Evolutionary conservation across 768 basidiomycete genomes (phyloP).

Genomic region (Dioszegia aurantiaca): DNA sequence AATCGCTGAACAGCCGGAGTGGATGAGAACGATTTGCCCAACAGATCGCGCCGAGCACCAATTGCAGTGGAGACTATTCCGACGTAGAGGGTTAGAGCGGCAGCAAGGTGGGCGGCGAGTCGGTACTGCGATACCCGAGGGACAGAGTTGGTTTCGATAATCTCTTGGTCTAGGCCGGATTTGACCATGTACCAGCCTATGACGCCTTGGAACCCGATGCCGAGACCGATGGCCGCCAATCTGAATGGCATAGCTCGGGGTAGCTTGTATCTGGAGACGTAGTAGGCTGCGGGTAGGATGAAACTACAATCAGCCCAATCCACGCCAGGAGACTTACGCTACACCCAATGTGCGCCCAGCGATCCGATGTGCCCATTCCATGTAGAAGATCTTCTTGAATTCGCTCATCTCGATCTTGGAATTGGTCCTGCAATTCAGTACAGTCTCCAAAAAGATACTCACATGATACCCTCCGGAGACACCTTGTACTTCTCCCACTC

Average conservation of each 20-base stretch:
- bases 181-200: slow-evolving; percentile 99
- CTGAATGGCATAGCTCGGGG: slow-evolving; percentile 63
- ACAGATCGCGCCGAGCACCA: slow-evolving; percentile 74
- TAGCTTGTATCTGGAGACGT: slow-evolving; percentile 68
- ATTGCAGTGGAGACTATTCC: slow-evolving; percentile 86
- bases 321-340: slow-evolving; percentile 54
- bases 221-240: slow-evolving; percentile 67
- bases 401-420: slow-evolving; percentile 79
- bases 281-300: slow-evolving; percentile 79
- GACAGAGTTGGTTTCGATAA: slow-evolving; percentile 75
- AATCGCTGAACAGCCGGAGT: slow-evolving; percentile 58
- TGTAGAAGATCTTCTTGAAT: slow-evolving; percentile 94
- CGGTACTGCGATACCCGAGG: slow-evolving; percentile 96
- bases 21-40: slow-evolving; percentile 9
- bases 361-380: slow-evolving; percentile 96
- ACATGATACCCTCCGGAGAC: slow-evolving; percentile 96
- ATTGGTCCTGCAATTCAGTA: slow-evolving; percentile 65
- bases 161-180: slow-evolving; percentile 81
- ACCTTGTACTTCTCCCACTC: slow-evolving; percentile 89
- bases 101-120: slow-evolving; percentile 87
- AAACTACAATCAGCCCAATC: slow-evolving; percentile 63
- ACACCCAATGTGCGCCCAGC: slow-evolving; percentile 70
- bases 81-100: slow-evolving; percentile 84
- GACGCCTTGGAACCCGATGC: slow-evolving; percentile 86
- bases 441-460: slow-evolving; percentile 49